Percentiles rank a stretch among this genome's conserved stretches.
Evolutionary conservation across 352 stramenopile genomes (phyloP).

Genomic region (Blastocystis sp.): DNA sequence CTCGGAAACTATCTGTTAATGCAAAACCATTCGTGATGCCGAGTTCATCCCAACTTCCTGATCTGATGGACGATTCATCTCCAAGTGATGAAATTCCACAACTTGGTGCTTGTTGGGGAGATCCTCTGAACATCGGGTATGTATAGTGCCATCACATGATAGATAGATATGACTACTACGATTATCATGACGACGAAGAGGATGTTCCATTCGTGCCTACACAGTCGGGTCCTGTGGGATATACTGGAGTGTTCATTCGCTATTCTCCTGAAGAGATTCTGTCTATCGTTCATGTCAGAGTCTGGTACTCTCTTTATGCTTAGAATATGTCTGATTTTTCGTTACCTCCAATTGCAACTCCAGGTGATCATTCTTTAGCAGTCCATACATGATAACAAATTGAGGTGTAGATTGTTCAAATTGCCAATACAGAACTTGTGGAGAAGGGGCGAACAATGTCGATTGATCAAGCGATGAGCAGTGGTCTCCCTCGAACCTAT

Average conservation of each 20-base stretch:
- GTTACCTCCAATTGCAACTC: constrained; percentile 40
- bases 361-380: constrained; percentile 38
- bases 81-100: background rate
- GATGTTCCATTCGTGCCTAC: constrained; percentile 21
- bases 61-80: background rate
- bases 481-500: constrained; percentile 17
- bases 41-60: background rate
- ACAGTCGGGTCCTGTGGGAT: background rate
- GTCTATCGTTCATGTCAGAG: background rate
- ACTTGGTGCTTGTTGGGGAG: background rate
- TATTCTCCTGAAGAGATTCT: constrained; percentile 47
- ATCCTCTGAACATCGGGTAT: background rate
- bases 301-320: background rate
- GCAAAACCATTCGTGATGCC: constrained; percentile 21
- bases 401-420: constrained; percentile 5
- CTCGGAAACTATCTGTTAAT: background rate
- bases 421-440: constrained; percentile 42
- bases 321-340: constrained; percentile 45
- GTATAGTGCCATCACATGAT: background rate
- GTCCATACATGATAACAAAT: background rate
- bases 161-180: background rate
- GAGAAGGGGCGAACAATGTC: constrained; percentile 62
- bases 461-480: constrained; percentile 47
- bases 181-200: background rate
- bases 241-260: background rate